Evolutionary conservation across 352 stramenopile genomes (phyloP).

Genomic region (Phytophthora sojae): DNA sequence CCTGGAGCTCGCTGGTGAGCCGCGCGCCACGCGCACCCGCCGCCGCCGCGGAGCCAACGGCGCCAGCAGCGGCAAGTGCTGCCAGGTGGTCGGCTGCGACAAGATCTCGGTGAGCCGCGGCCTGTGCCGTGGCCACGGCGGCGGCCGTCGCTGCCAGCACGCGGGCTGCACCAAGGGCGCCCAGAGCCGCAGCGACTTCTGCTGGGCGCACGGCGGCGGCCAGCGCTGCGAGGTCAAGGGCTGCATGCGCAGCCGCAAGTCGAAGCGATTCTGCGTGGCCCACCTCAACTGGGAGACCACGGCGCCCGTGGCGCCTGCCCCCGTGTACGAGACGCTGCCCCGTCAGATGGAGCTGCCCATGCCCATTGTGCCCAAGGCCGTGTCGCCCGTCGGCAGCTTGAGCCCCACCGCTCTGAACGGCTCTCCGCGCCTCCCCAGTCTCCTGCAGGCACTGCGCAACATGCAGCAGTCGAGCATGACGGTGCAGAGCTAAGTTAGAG

Average conservation of each 20-base stretch:
- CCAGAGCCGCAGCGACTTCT: constrained; percentile 68
- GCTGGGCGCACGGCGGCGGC: constrained; percentile 70
- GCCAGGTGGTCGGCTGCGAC: constrained; percentile 56
- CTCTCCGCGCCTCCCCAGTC: constrained; percentile 46
- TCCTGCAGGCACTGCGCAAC: constrained; percentile 54
- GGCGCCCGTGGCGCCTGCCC: constrained; percentile 3
- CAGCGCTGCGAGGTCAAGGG: constrained; percentile 66
- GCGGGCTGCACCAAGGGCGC: constrained; percentile 57
- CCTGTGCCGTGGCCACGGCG: constrained; percentile 66
- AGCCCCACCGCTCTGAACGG: constrained; percentile 14
- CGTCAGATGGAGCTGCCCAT: constrained; percentile 32
- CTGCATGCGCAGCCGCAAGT: constrained; percentile 71
- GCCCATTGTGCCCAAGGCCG: constrained; percentile 34
- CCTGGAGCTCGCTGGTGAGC: constrained; percentile 16
- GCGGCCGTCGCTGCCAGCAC: constrained; percentile 63
- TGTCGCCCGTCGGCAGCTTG: constrained; percentile 14
- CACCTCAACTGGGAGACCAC: constrained; percentile 56
- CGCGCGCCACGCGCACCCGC: constrained; percentile 20
- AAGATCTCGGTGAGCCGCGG: constrained; percentile 73
- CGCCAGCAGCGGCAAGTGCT: constrained; percentile 60
- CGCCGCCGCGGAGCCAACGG: constrained; percentile 45
- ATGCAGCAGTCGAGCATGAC: constrained; percentile 37
- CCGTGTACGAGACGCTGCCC: constrained; percentile 22
- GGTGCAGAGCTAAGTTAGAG: constrained; percentile 24
- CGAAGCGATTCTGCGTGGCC: constrained; percentile 68